phyloP scores from a whole-genome alignment of 768 basidiomycete genomes.

The Agaricus sinodeliciosus region DNA sequence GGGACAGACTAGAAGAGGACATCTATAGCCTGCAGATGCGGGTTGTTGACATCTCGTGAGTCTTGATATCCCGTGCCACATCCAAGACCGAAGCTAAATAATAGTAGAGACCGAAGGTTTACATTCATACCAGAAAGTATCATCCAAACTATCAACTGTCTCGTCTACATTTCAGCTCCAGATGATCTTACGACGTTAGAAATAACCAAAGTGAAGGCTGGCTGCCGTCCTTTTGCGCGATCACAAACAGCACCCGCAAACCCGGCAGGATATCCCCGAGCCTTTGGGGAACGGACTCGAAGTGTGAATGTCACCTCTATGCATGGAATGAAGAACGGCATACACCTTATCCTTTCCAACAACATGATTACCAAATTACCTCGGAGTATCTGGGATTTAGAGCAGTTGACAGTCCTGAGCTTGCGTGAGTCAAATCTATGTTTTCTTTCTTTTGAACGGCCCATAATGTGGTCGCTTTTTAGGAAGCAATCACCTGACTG shows the following conservation, averaged over 20 bases:
- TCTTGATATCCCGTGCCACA: neutral
- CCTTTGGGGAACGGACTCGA: slow-evolving; percentile 19
- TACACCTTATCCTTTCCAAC: slow-evolving; percentile 49
- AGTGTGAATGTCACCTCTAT: slow-evolving; percentile 14
- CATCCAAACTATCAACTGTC: slow-evolving; percentile 8
- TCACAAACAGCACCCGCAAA: slow-evolving; percentile 21
- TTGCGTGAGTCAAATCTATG: slow-evolving; percentile 41
- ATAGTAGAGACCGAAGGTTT: slow-evolving; percentile 3
- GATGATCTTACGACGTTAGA: slow-evolving; percentile 2
- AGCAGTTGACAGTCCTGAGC: slow-evolving; percentile 54
- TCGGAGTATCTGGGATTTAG: slow-evolving; percentile 46
- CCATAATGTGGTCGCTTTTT: slow-evolving; percentile 17
- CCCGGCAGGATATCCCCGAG: slow-evolving; percentile 11
- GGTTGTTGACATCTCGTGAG: slow-evolving; percentile 9
- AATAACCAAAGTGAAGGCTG: slow-evolving; percentile 5
- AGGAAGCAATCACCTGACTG: slow-evolving; percentile 53
- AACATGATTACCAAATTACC: slow-evolving; percentile 54
- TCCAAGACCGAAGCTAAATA: neutral
- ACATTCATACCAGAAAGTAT: slow-evolving; percentile 7
- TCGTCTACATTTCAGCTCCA: slow-evolving; percentile 8
- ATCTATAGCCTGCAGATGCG: slow-evolving; percentile 3
- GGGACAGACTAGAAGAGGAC: slow-evolving; percentile 7
- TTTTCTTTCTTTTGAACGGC: neutral
- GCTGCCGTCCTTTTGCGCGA: slow-evolving; percentile 15
- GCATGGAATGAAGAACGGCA: slow-evolving; percentile 22